A percentile compares a stretch with the other conserved stretches of the same genome.
These are phyloP conservation scores for Pseudogymnoascus destructans DNA, from an alignment of 2,329 filamentous ascomycete species.

Conservation along the genomic window DNA sequence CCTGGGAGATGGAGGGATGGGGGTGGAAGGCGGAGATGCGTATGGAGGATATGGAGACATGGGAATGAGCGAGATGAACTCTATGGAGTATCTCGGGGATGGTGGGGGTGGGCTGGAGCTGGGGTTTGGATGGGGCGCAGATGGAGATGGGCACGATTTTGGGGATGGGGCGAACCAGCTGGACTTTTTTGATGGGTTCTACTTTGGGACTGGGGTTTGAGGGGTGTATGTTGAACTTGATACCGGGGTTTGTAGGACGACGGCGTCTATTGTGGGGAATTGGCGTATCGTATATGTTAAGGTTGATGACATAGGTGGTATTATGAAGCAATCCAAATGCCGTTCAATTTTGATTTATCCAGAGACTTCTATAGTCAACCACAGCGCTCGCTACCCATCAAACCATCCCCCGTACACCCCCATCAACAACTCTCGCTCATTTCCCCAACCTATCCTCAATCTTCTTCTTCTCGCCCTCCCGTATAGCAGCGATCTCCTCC, in stretches of 20 bases:
- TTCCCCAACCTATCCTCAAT: constrained; percentile 55
- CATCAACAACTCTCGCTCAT: background rate
- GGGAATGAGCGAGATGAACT: constrained; percentile 13
- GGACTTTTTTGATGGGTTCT: constrained; percentile 38
- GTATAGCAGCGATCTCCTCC: constrained; percentile 60
- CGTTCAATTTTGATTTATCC: constrained; percentile 1
- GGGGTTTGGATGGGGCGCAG: constrained; percentile 13
- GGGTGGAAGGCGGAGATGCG: background rate
- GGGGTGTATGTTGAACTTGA: background rate
- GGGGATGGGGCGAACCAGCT: constrained; percentile 12
- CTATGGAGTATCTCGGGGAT: constrained; percentile 9
- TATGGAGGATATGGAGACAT: constrained; percentile 20
- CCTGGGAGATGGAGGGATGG: background rate
- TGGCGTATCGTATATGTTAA: background rate
- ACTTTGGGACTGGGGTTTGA: constrained; percentile 30
- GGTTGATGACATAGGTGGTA: background rate
- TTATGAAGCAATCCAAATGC: constrained; percentile 1
- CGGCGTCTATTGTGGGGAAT: background rate
- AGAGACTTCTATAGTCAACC: background rate
- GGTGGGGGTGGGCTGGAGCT: constrained; percentile 10
- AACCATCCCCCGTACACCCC: background rate
- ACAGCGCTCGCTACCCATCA: background rate
- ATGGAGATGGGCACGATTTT: constrained; percentile 11
- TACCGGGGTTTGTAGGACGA: background rate
- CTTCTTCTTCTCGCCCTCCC: constrained; percentile 54